These are phyloP conservation scores for Lumnitzera littorea DNA, from an alignment of 345 rosid genomes.

Conservation along the genomic window DNA sequence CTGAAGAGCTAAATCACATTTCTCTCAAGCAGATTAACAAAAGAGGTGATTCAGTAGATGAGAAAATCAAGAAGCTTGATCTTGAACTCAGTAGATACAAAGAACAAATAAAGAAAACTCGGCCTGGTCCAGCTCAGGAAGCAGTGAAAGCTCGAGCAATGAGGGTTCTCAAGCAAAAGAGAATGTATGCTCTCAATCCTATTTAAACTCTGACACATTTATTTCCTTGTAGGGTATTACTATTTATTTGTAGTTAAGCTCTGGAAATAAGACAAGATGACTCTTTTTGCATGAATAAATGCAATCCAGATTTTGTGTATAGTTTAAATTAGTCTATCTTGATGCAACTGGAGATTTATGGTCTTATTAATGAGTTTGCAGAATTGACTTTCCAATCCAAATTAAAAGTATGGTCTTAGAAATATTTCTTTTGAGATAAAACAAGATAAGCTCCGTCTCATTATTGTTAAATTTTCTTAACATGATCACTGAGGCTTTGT, in stretches of 20 bases:
- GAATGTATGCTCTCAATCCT: constrained; percentile 39
- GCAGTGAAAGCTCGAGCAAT: constrained; percentile 90
- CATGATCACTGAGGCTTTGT: neutral
- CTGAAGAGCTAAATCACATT: neutral
- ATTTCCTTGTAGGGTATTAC: too few relatives aligned
- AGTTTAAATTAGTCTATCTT: too few relatives aligned
- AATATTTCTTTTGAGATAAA: too few relatives aligned
- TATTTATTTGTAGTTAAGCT: too few relatives aligned
- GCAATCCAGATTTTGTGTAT: neutral
- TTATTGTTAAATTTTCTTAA: constrained; percentile 1
- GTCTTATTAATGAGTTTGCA: too few relatives aligned
- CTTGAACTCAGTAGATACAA: constrained; percentile 70
- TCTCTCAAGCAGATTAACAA: constrained; percentile 45
- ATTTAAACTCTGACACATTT: neutral
- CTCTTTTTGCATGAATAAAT: neutral
- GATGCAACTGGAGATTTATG: too few relatives aligned
- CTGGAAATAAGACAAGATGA: too few relatives aligned
- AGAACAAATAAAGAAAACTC: constrained; percentile 80
- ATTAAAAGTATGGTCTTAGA: too few relatives aligned
- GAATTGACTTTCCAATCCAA: too few relatives aligned
- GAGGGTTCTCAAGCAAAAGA: constrained; percentile 92
- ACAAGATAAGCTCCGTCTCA: neutral
- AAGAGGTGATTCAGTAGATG: constrained; percentile 89
- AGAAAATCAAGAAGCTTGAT: constrained; percentile 78
- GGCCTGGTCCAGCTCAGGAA: constrained; percentile 97